Evolutionary conservation across 2,329 filamentous ascomycete genomes (phyloP).

Genomic region (Exserohilum turcica): DNA sequence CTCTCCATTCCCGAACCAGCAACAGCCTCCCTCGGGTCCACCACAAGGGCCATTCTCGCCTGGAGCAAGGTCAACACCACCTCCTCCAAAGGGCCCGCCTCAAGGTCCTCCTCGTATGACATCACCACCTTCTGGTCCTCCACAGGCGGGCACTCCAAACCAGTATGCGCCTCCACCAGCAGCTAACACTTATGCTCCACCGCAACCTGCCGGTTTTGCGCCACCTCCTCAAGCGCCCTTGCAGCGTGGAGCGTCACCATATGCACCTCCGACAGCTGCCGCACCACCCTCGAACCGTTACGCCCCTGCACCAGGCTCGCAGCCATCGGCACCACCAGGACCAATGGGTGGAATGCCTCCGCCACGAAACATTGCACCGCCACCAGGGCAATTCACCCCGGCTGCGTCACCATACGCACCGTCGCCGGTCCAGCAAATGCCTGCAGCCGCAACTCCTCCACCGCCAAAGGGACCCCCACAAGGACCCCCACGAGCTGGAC

Average conservation of each 20-base stretch:
- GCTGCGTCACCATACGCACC: conserved; percentile 30
- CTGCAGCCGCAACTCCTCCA: conserved; percentile 50
- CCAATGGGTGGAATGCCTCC: conserved; percentile 44
- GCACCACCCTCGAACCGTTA: conserved; percentile 64
- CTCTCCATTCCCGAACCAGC: conserved; percentile 75
- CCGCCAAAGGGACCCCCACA: conserved; percentile 47
- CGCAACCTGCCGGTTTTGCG: conserved; percentile 51
- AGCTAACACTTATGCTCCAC: conserved; percentile 65
- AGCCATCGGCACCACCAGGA: conserved; percentile 51
- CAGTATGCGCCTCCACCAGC: conserved; percentile 65
- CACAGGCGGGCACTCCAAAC: conserved; percentile 57
- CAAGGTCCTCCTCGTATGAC: conserved; percentile 60
- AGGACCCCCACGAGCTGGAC: conserved; percentile 53
- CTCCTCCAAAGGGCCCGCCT: conserved; percentile 75
- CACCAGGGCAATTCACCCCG: conserved; percentile 46
- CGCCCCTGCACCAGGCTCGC: conserved; percentile 65
- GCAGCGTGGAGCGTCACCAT: conserved; percentile 79
- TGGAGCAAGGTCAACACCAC: conserved; percentile 68
- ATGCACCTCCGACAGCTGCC: conserved; percentile 79
- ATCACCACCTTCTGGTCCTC: conserved; percentile 68
- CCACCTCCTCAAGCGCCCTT: conserved; percentile 62
- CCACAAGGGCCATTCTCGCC: conserved; percentile 64
- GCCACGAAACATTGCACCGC: conserved; percentile 52
- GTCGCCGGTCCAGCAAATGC: conserved; percentile 42
- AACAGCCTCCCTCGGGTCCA: conserved; percentile 55